These are phyloP conservation scores for Beta lomatogona DNA, from an alignment of 179 eudicot genomes.

Conservation along the genomic window DNA sequence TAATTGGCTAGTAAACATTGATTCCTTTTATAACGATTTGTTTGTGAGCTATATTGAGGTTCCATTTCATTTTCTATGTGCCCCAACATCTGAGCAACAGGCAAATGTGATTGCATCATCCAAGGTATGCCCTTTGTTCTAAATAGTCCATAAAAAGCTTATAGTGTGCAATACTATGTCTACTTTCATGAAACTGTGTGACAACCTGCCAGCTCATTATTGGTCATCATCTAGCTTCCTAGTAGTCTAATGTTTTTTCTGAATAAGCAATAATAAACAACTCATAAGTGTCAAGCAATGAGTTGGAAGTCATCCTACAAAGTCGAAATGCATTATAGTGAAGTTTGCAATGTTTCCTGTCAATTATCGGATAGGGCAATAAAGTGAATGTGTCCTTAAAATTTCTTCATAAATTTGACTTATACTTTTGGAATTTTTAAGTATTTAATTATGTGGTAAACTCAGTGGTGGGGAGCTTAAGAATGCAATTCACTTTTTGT, in stretches of 20 bases:
- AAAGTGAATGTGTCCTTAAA: background rate
- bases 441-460: background rate
- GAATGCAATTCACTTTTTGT: background rate
- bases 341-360: constrained; percentile 5
- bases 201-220: background rate
- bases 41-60: background rate
- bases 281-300: background rate
- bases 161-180: background rate
- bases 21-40: too few relatives aligned
- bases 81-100: constrained; percentile 48
- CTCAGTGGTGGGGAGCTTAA: background rate
- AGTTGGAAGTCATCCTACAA: background rate
- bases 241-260: background rate
- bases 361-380: background rate
- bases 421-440: background rate
- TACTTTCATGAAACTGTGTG: background rate
- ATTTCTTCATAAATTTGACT: background rate
- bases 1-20: background rate
- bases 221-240: background rate
- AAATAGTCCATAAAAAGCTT: background rate
- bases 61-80: constrained; percentile 48
- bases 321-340: background rate
- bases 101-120: constrained; percentile 82
- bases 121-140: constrained; percentile 49
- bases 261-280: background rate